Base-by-base conservation (phyloP, 1,284 basidiomycete genomes). In the Rhodotorula glutinis region DNA sequence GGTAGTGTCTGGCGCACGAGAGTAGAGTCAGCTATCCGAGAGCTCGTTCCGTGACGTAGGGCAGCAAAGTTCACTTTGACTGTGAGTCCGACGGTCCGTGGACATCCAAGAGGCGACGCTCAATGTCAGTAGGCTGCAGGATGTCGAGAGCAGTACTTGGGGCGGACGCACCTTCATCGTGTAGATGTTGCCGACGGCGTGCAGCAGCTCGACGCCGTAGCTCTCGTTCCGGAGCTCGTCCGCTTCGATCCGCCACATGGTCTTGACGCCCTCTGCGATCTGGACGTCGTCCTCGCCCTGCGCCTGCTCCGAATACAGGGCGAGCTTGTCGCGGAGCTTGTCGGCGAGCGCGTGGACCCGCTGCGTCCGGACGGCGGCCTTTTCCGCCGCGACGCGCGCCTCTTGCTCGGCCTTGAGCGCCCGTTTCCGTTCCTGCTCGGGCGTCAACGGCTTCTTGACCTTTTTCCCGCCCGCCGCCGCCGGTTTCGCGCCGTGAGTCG, bases 151-250 rank as follows among this genome's bases (percentile, higher is more conserved):
- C 5, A 49, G 9, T 25, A n/a, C 23, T 13, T 5, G n/a, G 11
- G 16, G 23, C 63, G 67, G 76, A 76, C 87, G 88, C 10, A 90
- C 86, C 60, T 94, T 96, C 29, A 88, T 83, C 61, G 83, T 81
- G 78, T 99, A 99, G 8, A 92, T 89, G 72, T 91, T 89, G 0
- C 96, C 95, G 69, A 98, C 88, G 0, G 92, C 86, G 65, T 98
- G 88, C 25, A 98, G 82, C 14, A 98, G 83, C 69, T 98, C 96
- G 23, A 89, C 86, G 52, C 95, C 95, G 74, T 96, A 99, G 11
- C 89, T 93, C 79, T 98, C 95, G 51, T 86, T 84, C 79, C 89
- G 88, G 47, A 97, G 83, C 72, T 93, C 89, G 70, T 79, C 68
- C 69, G 75, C 76, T 76, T 80, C 73, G 75, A 80, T 72, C n/a